Percentiles rank a stretch among this genome's conserved stretches.
Evolutionary conservation across 176 grass and related monocot genomes (phyloP).

Genomic region (Leersia perrieri): DNA sequence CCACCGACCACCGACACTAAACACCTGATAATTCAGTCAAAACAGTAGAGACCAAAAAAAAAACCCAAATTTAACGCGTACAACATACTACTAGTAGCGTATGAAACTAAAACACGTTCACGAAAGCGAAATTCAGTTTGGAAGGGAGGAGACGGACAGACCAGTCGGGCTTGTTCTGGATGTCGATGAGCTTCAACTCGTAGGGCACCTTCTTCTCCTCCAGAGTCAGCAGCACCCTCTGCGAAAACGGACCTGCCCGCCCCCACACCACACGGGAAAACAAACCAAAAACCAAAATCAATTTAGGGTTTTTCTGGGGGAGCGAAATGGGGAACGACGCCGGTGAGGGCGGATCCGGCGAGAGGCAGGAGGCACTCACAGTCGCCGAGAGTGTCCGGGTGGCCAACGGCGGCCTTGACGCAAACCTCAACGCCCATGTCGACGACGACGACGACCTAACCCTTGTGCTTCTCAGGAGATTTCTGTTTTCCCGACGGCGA

Average conservation of each 20-base stretch:
- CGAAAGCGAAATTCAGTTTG: background rate
- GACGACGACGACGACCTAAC: background rate
- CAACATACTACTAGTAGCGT: no score
- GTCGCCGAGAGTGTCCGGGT: constrained; percentile 64
- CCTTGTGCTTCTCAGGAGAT: background rate
- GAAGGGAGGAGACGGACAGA: background rate
- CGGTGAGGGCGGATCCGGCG: background rate
- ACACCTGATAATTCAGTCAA: background rate
- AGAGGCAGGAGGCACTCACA: constrained; percentile 38
- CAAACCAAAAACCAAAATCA: background rate
- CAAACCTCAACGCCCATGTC: constrained; percentile 63
- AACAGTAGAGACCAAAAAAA: background rate
- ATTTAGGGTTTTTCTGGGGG: background rate
- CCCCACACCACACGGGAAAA: background rate
- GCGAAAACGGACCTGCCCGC: constrained; percentile 67
- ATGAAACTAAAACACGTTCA: background rate
- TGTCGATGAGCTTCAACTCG: constrained; percentile 65
- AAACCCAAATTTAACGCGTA: background rate
- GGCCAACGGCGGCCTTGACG: constrained; percentile 67
- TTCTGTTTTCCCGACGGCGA: background rate
- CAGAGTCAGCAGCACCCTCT: constrained; percentile 74
- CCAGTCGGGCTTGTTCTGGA: constrained; percentile 87
- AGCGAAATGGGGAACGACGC: background rate
- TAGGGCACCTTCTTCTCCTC: constrained; percentile 91
- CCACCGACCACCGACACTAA: background rate